These are phyloP conservation scores for Lobosporangium transversale DNA, from an alignment of 192 early-diverging fungal genomes.

Conservation along the genomic window DNA sequence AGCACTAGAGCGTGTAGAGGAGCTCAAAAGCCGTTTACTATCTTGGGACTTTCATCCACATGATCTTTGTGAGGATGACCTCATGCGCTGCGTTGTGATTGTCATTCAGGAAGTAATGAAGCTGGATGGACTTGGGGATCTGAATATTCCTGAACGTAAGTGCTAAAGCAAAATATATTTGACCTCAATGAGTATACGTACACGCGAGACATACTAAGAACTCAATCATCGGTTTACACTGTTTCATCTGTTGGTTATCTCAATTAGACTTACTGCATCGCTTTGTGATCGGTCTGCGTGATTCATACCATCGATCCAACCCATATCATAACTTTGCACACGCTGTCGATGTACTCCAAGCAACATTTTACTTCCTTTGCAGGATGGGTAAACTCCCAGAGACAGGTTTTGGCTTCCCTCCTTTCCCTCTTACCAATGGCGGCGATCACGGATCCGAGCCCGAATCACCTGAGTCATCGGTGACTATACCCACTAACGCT, in stretches of 20 bases:
- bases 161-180: no score
- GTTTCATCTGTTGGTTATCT: no score
- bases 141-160: slow-evolving; percentile 65
- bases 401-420: slow-evolving; percentile 31
- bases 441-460: background rate
- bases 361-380: slow-evolving; percentile 84
- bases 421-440: slow-evolving; percentile 9
- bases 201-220: no score
- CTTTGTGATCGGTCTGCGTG: slow-evolving; percentile 63
- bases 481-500: slow-evolving; percentile 51
- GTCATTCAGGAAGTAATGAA: slow-evolving; percentile 75
- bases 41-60: slow-evolving; percentile 81
- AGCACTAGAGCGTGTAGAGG: slow-evolving; percentile 44
- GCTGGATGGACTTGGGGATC: slow-evolving; percentile 62
- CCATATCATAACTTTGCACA: slow-evolving; percentile 97
- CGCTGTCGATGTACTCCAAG: slow-evolving; percentile 94
- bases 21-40: slow-evolving; percentile 64
- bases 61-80: slow-evolving; percentile 67
- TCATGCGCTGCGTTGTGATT: slow-evolving; percentile 73
- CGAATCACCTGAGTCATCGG: slow-evolving; percentile 6
- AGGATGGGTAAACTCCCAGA: slow-evolving; percentile 63
- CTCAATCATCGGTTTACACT: no score
- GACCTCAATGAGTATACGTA: no score
- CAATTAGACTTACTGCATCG: slow-evolving; percentile 58
- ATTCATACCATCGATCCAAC: slow-evolving; percentile 71